Percentiles rank a stretch among this genome's conserved stretches.
phyloP scores from a whole-genome alignment of 495 filamentous ascomycete genomes.

The Chaetomium fimeti region DNA sequence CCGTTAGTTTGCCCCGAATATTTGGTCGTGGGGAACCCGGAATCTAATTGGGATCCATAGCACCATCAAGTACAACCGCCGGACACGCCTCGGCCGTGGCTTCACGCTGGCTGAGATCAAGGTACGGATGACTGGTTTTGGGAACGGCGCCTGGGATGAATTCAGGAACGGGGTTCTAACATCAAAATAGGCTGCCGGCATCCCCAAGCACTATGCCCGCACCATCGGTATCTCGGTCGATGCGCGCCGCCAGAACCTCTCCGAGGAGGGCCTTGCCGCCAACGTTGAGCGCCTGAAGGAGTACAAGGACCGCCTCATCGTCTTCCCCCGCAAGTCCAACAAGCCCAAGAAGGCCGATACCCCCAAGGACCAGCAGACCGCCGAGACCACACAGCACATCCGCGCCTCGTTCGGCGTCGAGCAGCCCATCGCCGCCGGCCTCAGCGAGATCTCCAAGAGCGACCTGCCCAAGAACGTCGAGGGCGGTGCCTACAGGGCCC shows the following conservation, averaged over 20 bases:
- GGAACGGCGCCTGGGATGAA: not conserved
- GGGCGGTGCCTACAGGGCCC: slow-evolving; percentile 74
- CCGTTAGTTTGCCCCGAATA: slow-evolving; percentile 45
- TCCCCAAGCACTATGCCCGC: slow-evolving; percentile 87
- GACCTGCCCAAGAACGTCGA: slow-evolving; percentile 73
- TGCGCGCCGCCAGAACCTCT: slow-evolving; percentile 93
- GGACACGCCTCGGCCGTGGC: slow-evolving; percentile 91
- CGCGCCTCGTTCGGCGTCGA: slow-evolving; percentile 64
- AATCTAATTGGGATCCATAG: slow-evolving; percentile 36
- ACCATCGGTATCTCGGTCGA: slow-evolving; percentile 98
- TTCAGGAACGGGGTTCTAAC: slow-evolving; percentile 19
- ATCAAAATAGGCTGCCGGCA: slow-evolving; percentile 79
- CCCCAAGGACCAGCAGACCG: slow-evolving; percentile 78
- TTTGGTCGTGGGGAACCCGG: not conserved
- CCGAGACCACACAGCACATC: slow-evolving; percentile 61
- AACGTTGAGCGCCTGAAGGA: slow-evolving; percentile 96
- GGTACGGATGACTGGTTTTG: slow-evolving; percentile 54
- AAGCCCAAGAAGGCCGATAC: slow-evolving; percentile 88
- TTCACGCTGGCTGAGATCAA: slow-evolving; percentile 97
- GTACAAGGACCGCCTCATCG: slow-evolving; percentile 90
- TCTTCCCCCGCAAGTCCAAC: slow-evolving; percentile 94
- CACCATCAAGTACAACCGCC: slow-evolving; percentile 93
- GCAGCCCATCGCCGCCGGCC: slow-evolving; percentile 56
- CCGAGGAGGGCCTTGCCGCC: slow-evolving; percentile 82
- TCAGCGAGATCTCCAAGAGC: slow-evolving; percentile 79